These are phyloP conservation scores for Davidsoniella eucalypti DNA, from an alignment of 2,329 filamentous ascomycete genomes.

Conservation along the genomic window DNA sequence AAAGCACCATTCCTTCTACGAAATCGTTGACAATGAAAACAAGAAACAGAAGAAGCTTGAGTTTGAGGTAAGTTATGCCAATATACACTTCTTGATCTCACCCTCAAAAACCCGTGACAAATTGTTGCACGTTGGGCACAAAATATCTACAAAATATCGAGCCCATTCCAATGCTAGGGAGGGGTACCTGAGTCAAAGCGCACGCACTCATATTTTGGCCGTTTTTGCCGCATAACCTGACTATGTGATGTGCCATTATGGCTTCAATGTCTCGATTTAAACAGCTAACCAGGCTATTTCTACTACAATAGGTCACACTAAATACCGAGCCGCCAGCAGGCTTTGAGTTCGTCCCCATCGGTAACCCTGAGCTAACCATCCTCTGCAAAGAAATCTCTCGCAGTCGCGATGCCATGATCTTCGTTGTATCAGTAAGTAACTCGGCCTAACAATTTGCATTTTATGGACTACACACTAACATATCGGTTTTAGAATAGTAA, in stretches of 20 bases:
- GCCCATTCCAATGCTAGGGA: too few species aligned
- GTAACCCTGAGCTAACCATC: slow-evolving; percentile 42
- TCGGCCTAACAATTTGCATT: background rate
- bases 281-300: background rate
- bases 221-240: background rate
- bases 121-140: background rate
- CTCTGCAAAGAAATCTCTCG: slow-evolving; percentile 49
- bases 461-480: background rate
- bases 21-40: slow-evolving; percentile 47
- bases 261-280: slow-evolving; percentile 7
- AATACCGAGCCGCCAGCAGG: slow-evolving; percentile 37
- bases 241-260: background rate
- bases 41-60: slow-evolving; percentile 46
- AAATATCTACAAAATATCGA: background rate
- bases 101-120: too few species aligned
- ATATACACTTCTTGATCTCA: background rate
- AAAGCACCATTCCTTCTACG: slow-evolving; percentile 46
- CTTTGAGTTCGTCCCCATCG: slow-evolving; percentile 45
- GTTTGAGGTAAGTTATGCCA: slow-evolving; percentile 32
- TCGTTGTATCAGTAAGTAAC: slow-evolving; percentile 44
- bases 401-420: slow-evolving; percentile 45
- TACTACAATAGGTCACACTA: slow-evolving; percentile 31
- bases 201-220: background rate
- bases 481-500: slow-evolving; percentile 18
- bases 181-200: too few species aligned